Evolutionary conservation across 805 yeast species (phyloP), one percentile per base, ranked within the genome.

Genomic region (Yarrowia keelungensis): DNA sequence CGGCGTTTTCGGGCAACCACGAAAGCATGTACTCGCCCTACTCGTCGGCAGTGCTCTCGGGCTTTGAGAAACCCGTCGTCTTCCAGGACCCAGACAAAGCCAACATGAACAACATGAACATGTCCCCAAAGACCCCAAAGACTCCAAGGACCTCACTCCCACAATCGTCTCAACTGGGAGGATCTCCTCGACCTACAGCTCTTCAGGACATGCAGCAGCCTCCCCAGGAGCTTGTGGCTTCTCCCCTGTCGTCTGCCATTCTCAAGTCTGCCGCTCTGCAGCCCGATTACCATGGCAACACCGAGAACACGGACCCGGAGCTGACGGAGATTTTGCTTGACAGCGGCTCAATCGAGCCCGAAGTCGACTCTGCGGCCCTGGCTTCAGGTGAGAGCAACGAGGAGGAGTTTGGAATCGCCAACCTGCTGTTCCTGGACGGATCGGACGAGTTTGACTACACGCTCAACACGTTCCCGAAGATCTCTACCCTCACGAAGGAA

Each of bases 381-480:
- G 7, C 38, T 0, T 56, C 62, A 1, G 38, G 39, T 5, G 62
- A 42, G 2, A 9, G 12, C 39, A 38, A 38, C 39, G 39, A 51
- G 9, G 61, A 56, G 47, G 62, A 41, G 47, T 41, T 56, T 41
- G 62, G 62, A 15, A 56, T 56, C 12, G 62, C 62, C 38, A 56
- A 56, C 38, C 47, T 56, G 47, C 62, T 56, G 38, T 56, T 56
- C 19, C 19, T 56, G 47, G 62, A 56, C 22, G 62, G 62, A 12
- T 56, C 62, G n/a, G 62, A 56, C 47, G 62, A 56, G 47, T 56
- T 56, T n/a, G 62, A 56, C 62, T 56, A 56, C 62, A 56, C 62
- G 38, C 62, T 56, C 14, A 32, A 42, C 47, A 56, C 62, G 38
- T 56, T 56, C n/a, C 62, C 62, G 22, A 56, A 41, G n/a, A 56